These are phyloP conservation scores for Chlorokybus atmophyticus DNA, from an alignment of 139 green algal genomes.

Conservation along the genomic window DNA sequence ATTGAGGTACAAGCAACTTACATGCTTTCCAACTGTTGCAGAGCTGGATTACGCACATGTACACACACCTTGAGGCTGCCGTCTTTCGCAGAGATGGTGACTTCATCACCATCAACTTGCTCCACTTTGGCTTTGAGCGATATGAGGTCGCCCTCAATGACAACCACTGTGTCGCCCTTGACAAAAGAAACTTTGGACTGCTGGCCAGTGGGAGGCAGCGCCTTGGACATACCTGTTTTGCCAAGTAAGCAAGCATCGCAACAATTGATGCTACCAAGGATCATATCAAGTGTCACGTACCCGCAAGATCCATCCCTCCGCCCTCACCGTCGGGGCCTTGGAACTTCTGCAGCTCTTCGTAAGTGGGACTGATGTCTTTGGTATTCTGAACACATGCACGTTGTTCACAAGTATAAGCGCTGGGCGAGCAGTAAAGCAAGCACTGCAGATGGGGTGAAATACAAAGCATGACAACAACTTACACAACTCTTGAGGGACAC, in stretches of 20 bases:
- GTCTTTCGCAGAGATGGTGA: conserved; percentile 48
- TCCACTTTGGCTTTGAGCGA: conserved; percentile 54
- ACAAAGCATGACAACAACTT: conserved; percentile 17
- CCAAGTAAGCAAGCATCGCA: no score
- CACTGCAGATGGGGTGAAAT: conserved; percentile 33
- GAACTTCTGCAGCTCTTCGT: conserved; percentile 83
- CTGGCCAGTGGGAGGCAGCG: neutral
- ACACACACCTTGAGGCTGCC: conserved; percentile 36
- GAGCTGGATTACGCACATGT: no score
- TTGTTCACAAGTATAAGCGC: conserved; percentile 5
- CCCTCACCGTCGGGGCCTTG: conserved; percentile 37
- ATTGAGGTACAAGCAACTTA: no score
- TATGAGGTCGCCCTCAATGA: conserved; percentile 68
- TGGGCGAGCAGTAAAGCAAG: no score
- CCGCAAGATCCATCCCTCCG: conserved; percentile 5
- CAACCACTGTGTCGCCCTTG: conserved; percentile 44
- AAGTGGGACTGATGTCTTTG: conserved; percentile 36
- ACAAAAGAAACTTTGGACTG: neutral
- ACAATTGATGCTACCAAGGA: no score
- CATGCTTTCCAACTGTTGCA: no score
- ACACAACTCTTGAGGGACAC: conserved; percentile 49
- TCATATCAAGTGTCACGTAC: no score
- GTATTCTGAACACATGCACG: conserved; percentile 6
- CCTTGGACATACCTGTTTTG: neutral
- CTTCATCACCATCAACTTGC: conserved; percentile 45